Conservation (phyloP, 1,139 yeast genomes). For the Candida sanyaensis region DNA sequence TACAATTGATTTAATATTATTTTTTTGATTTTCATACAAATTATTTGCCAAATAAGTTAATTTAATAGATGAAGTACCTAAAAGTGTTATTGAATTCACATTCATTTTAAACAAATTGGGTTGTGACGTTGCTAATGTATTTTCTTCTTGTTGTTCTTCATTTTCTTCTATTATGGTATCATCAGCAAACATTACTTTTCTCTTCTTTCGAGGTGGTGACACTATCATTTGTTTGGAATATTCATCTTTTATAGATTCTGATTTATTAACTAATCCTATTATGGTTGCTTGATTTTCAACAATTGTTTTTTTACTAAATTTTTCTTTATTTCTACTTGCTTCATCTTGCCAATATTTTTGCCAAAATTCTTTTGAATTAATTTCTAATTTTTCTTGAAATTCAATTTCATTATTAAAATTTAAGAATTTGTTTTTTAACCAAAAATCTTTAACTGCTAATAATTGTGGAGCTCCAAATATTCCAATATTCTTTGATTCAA, state of each 20-base stretch:
- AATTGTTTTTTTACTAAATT: slow-evolving; percentile 36
- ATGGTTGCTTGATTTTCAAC: slow-evolving; percentile 10
- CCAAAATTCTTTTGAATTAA: slow-evolving; percentile 50
- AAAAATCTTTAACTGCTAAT: slow-evolving; percentile 52
- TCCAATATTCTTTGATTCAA: slow-evolving; percentile 29
- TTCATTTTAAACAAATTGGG: background rate
- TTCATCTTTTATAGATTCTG: slow-evolving; percentile 8
- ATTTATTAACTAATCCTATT: slow-evolving; percentile 14
- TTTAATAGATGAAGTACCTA: slow-evolving; percentile 65
- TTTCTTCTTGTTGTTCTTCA: background rate
- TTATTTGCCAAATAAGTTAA: slow-evolving; percentile 58
- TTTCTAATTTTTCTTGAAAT: slow-evolving; percentile 29
- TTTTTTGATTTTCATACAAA: slow-evolving; percentile 50
- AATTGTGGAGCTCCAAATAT: slow-evolving; percentile 65
- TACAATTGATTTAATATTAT: slow-evolving; percentile 54
- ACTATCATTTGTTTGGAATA: background rate
- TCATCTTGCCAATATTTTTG: slow-evolving; percentile 49
- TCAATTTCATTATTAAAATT: slow-evolving; percentile 25
- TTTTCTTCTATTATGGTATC: background rate
- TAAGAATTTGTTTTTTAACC: slow-evolving; percentile 51
- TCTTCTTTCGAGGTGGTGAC: background rate
- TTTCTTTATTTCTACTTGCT: slow-evolving; percentile 27
- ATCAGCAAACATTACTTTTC: slow-evolving; percentile 2
- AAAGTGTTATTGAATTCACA: slow-evolving; percentile 1
- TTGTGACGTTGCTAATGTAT: background rate